Evolutionary conservation across 495 filamentous ascomycete species (phyloP).

Genomic region (Podospora pseudocomata): DNA sequence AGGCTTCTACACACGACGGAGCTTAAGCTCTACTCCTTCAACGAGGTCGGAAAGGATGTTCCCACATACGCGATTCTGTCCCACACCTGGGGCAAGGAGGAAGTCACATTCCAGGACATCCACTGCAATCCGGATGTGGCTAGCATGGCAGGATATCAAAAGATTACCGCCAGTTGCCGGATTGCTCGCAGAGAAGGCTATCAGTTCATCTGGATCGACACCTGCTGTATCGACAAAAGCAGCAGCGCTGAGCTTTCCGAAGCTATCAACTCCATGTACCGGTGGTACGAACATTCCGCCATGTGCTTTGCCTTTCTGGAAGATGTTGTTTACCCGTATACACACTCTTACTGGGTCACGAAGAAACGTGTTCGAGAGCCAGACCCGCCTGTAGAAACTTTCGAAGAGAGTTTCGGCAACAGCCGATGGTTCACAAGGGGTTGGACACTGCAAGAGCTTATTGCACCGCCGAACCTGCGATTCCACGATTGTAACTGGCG

Average conservation of each 20-base stretch:
- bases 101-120: neutral
- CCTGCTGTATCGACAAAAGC: slow-evolving; percentile 44
- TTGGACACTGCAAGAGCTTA: neutral
- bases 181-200: slow-evolving; percentile 11
- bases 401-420: neutral
- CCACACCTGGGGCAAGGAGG: neutral
- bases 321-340: too few species aligned
- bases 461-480: neutral
- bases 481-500: neutral
- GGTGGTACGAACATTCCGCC: neutral
- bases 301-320: neutral
- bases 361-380: too few species aligned
- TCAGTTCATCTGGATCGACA: slow-evolving; percentile 39
- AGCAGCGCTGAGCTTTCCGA: slow-evolving; percentile 41
- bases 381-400: too few species aligned
- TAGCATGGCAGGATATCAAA: neutral
- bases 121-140: too few species aligned
- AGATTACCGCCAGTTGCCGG: neutral
- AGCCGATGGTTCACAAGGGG: neutral
- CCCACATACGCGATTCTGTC: neutral
- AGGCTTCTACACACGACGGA: neutral
- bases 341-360: too few species aligned
- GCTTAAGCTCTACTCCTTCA: neutral
- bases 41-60: neutral
- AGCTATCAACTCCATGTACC: neutral